Evolutionary conservation across 495 filamentous ascomycete genomes (phyloP).

Genomic region (Aspergillus ostianus): DNA sequence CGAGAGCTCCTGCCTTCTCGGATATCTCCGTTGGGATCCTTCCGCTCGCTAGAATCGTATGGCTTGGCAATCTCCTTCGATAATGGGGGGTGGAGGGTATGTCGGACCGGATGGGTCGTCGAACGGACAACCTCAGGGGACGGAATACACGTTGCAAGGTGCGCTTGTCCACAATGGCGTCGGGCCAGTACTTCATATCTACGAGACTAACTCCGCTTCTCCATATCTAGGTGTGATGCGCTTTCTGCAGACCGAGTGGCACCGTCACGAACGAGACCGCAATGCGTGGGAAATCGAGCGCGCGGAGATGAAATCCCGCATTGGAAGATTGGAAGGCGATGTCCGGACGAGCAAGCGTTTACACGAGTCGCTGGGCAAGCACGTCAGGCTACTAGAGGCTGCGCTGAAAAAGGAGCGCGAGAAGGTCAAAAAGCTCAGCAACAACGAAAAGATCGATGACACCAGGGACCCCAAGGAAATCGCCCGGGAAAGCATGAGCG

Average conservation of each 20-base stretch:
- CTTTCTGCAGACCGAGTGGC: constrained; percentile 99
- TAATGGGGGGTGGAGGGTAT: constrained; percentile 65
- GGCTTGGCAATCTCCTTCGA: constrained; percentile 63
- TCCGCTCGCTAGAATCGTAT: constrained; percentile 31
- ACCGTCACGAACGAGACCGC: constrained; percentile 94
- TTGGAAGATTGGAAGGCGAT: constrained; percentile 92
- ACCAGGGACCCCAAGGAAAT: constrained; percentile 42
- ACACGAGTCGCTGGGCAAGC: constrained; percentile 83
- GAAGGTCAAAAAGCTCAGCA: constrained; percentile 44
- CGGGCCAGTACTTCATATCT: not conserved
- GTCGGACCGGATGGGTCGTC: constrained; percentile 50
- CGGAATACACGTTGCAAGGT: constrained; percentile 99
- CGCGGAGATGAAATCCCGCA: constrained; percentile 98
- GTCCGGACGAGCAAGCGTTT: constrained; percentile 77
- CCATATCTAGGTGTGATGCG: constrained; percentile 84
- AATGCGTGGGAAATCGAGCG: constrained; percentile 99
- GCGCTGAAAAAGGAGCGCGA: constrained; percentile 77
- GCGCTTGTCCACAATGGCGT: constrained; percentile 18
- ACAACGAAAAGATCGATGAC: constrained; percentile 50
- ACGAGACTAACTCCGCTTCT: constrained; percentile 10
- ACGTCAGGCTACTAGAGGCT: constrained; percentile 85
- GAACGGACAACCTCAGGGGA: constrained; percentile 70
- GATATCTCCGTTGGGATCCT: not conserved
- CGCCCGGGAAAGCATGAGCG: constrained; percentile 41
- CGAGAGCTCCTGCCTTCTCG: not conserved